Conservation (phyloP, 768 basidiomycete species). For the Lepiota venenata region DNA sequence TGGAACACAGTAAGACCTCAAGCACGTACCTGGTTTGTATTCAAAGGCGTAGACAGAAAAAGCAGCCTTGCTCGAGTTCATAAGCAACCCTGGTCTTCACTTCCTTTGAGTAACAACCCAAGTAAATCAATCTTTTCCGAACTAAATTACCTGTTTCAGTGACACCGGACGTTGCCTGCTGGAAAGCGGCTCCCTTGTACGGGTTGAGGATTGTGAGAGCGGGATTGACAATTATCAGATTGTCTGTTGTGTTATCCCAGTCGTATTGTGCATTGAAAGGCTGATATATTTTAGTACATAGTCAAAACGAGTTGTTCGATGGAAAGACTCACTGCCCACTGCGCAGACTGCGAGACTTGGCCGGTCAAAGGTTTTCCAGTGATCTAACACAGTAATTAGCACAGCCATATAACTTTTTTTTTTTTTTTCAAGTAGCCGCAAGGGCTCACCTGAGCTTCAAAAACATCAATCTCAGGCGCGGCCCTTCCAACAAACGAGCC, state of each 20-base stretch:
- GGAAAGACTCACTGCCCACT: slow-evolving; percentile 64
- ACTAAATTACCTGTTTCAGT: slow-evolving; percentile 48
- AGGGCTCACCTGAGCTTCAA: slow-evolving; percentile 68
- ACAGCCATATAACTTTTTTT: background rate
- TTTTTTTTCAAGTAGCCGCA: background rate
- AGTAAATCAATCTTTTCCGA: background rate
- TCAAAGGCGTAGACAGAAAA: slow-evolving; percentile 78
- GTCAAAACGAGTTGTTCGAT: background rate
- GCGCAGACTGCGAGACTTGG: slow-evolving; percentile 80
- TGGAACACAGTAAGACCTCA: background rate
- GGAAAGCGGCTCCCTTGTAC: slow-evolving; percentile 74
- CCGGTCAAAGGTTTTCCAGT: slow-evolving; percentile 33
- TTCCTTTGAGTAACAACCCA: background rate
- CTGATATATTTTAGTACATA: slow-evolving; percentile 26
- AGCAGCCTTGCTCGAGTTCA: slow-evolving; percentile 48
- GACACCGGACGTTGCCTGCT: slow-evolving; percentile 79
- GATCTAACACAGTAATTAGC: slow-evolving; percentile 17
- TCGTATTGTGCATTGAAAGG: slow-evolving; percentile 75
- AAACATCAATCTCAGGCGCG: slow-evolving; percentile 89
- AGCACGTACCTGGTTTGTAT: slow-evolving; percentile 58
- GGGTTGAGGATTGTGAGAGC: slow-evolving; percentile 52
- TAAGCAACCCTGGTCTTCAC: slow-evolving; percentile 70
- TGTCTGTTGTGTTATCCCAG: slow-evolving; percentile 65
- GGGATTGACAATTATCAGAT: slow-evolving; percentile 52
- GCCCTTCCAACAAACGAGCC: slow-evolving; percentile 79